A percentile compares a stretch with the other conserved stretches of the same genome.
These are phyloP conservation scores for Picochlorum sp. DNA, from an alignment of 139 green algal species.

Conservation along the genomic window DNA sequence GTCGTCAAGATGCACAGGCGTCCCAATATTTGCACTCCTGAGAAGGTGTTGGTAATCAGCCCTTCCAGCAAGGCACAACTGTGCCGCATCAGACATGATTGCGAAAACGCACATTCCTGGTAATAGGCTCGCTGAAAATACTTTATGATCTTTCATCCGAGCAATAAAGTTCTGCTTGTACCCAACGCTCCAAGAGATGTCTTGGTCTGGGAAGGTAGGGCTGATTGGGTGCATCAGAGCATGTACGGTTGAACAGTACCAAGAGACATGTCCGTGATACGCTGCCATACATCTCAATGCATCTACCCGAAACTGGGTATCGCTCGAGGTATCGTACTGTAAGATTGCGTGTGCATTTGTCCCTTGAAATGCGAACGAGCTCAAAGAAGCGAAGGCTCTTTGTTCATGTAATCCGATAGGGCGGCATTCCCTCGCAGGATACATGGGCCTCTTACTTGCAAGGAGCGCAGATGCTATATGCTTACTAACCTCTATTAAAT, in stretches of 20 bases:
- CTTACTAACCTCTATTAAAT: constrained; percentile 43
- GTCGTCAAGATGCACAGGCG: neutral
- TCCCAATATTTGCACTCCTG: neutral
- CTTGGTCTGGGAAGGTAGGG: neutral
- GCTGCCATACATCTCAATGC: too few species aligned
- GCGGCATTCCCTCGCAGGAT: too few species aligned
- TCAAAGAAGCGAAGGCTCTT: constrained; percentile 29
- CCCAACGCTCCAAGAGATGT: neutral
- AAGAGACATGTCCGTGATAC: neutral
- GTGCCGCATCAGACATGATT: neutral
- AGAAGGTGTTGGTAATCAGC: neutral
- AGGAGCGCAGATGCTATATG: constrained; percentile 22
- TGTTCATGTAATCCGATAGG: too few species aligned
- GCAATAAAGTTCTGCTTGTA: constrained; percentile 24
- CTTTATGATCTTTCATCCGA: constrained; percentile 65
- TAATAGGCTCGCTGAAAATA: neutral
- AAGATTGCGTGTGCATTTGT: constrained; percentile 39
- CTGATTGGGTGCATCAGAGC: neutral
- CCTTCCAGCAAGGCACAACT: neutral
- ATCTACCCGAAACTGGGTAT: neutral
- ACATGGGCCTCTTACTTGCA: too few species aligned
- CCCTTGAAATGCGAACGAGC: constrained; percentile 68
- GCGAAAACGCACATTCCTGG: constrained; percentile 8
- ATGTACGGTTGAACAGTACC: neutral
- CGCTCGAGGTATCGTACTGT: neutral